Evolutionary conservation across 2,329 filamentous ascomycete species (phyloP).

Genomic region (Pleurostoma richardsiae): DNA sequence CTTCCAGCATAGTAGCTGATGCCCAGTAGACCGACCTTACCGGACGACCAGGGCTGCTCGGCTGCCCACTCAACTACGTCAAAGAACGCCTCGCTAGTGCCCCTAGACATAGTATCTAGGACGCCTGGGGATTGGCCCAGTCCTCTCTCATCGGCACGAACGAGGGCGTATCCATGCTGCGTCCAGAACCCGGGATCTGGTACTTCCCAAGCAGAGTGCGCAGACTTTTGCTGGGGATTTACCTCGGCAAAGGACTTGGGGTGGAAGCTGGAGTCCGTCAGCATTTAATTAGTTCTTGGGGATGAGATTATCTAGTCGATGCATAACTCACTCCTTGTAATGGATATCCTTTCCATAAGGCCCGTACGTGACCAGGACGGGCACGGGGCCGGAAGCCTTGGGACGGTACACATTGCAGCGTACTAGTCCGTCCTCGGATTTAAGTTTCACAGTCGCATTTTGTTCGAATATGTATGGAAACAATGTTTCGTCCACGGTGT

Average conservation of each 20-base stretch:
- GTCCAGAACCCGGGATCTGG: conserved; percentile 49
- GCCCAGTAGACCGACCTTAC: conserved; percentile 33
- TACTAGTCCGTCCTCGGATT: conserved; percentile 18
- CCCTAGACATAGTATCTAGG: conserved; percentile 32
- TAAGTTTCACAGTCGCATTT: conserved; percentile 24
- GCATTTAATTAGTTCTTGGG: background rate
- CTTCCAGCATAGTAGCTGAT: conserved; percentile 33
- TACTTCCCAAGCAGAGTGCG: conserved; percentile 48
- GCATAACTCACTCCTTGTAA: conserved; percentile 39
- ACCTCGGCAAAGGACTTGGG: conserved; percentile 34
- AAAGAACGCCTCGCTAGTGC: conserved; percentile 32
- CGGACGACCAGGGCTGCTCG: conserved; percentile 29
- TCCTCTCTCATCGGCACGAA: conserved; percentile 38
- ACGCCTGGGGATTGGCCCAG: conserved; percentile 31
- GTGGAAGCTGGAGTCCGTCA: conserved; percentile 17
- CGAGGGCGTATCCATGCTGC: conserved; percentile 38
- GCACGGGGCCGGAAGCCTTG: conserved; percentile 20
- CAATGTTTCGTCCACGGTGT: conserved; percentile 15
- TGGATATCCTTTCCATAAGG: conserved; percentile 65
- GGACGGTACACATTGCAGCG: conserved; percentile 31
- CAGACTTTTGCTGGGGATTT: conserved; percentile 38
- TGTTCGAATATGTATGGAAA: conserved; percentile 34
- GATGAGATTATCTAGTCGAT: background rate
- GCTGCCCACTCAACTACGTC: conserved; percentile 36
- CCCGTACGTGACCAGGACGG: conserved; percentile 61